A percentile compares a stretch with the other conserved stretches of the same genome.
Evolutionary conservation across 805 yeast species (phyloP).

Genomic region (Kuraishia molischiana): DNA sequence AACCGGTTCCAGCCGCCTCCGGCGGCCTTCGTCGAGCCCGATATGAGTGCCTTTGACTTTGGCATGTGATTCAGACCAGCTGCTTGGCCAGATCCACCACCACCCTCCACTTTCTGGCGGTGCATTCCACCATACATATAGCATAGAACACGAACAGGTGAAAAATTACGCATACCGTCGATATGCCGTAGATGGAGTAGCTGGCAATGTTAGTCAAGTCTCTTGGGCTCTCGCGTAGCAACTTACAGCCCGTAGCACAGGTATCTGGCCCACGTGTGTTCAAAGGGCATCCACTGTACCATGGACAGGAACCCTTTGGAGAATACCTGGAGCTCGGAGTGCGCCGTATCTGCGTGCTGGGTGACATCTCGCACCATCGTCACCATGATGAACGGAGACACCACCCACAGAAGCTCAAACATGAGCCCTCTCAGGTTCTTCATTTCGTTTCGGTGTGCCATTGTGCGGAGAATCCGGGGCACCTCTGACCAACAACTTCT

Average conservation of each 20-base stretch:
- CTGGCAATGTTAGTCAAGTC: neutral
- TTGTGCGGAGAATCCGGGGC: neutral
- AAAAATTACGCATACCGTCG: neutral
- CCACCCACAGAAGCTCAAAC: neutral
- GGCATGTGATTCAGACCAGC: neutral
- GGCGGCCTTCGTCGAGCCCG: constrained; percentile 59
- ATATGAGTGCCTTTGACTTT: constrained; percentile 65
- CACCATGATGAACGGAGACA: constrained; percentile 2
- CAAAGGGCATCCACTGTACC: neutral
- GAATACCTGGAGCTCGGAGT: neutral
- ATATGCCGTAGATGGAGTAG: neutral
- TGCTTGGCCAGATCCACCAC: neutral
- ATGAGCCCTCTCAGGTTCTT: neutral
- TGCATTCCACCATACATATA: constrained; percentile 4
- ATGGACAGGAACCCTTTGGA: constrained; percentile 1
- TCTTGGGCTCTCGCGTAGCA: no score
- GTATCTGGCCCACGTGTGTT: neutral
- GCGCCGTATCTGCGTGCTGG: neutral
- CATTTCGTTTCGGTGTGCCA: neutral
- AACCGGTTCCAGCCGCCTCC: constrained; percentile 33
- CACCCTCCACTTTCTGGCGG: constrained; percentile 2
- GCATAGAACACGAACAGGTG: constrained; percentile 3
- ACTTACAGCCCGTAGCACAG: neutral
- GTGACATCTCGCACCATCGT: constrained; percentile 2
- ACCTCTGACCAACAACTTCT: no score